These are phyloP conservation scores for Areca catechu DNA, from an alignment of 176 grass and related monocot species.

Conservation along the genomic window DNA sequence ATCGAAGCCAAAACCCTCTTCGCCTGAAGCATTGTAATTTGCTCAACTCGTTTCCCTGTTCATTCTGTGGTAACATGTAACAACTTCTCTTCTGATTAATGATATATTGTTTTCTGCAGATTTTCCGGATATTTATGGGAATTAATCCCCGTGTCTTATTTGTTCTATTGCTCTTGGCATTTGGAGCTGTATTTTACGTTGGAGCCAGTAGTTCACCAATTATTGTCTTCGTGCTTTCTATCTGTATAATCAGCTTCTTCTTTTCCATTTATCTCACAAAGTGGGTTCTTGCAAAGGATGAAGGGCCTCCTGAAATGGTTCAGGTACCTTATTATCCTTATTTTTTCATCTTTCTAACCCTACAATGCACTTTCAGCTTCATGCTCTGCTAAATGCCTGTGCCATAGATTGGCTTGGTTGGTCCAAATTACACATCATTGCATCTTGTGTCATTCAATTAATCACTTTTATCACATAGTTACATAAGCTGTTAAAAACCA, in stretches of 20 bases:
- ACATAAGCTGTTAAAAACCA: too few species aligned
- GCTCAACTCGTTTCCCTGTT: background rate
- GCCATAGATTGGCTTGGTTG: too few species aligned
- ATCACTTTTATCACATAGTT: too few species aligned
- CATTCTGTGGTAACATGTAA: slow-evolving; percentile 1
- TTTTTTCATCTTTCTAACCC: background rate
- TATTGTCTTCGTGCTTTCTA: slow-evolving; percentile 88
- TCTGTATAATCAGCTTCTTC: slow-evolving; percentile 87
- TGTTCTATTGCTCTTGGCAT: slow-evolving; percentile 51
- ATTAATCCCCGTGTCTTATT: slow-evolving; percentile 77
- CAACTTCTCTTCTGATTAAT: too few species aligned
- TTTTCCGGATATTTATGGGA: slow-evolving; percentile 66
- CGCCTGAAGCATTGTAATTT: background rate
- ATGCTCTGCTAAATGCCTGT: too few species aligned
- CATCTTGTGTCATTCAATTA: too few species aligned
- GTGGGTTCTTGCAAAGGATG: slow-evolving; percentile 99
- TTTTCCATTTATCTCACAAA: slow-evolving; percentile 90
- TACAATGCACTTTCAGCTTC: background rate
- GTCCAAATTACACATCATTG: too few species aligned
- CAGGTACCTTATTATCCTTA: slow-evolving; percentile 47
- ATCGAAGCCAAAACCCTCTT: too few species aligned
- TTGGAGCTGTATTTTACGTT: slow-evolving; percentile 77
- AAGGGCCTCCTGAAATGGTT: slow-evolving; percentile 95
- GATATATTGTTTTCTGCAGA: slow-evolving; percentile 43
- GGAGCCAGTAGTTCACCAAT: slow-evolving; percentile 89